Conservation (phyloP, 23 red algal genomes). For the Gracilaria domingensis region DNA sequence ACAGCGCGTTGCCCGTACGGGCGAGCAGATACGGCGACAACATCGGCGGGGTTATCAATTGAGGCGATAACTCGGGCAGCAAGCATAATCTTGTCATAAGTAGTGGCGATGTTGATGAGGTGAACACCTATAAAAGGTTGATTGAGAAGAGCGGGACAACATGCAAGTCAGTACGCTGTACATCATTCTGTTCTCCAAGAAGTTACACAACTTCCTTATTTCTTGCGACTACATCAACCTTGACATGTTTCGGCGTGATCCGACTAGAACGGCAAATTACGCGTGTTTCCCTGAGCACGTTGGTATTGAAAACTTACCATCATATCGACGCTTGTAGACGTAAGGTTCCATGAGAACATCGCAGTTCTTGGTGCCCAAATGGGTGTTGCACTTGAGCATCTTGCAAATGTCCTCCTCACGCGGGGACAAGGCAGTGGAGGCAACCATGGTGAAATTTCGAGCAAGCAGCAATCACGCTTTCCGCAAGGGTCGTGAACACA, state of each 20-base stretch:
- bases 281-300: not conserved
- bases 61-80: slow-evolving; percentile 96
- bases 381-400: slow-evolving; percentile 97
- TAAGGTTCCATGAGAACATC: slow-evolving; percentile 98
- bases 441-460: slow-evolving; percentile 39
- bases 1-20: slow-evolving; percentile 98
- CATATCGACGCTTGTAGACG: slow-evolving; percentile 88
- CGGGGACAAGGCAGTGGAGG: slow-evolving; percentile 35
- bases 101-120: slow-evolving; percentile 91
- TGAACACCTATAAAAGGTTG: slow-evolving; percentile 69
- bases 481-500: not conserved
- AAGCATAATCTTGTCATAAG: slow-evolving; percentile 98
- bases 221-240: too few species aligned
- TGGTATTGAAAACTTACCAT: slow-evolving; percentile 71
- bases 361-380: slow-evolving; percentile 99
- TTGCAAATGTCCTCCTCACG: slow-evolving; percentile 96
- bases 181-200: too few species aligned
- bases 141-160: not conserved
- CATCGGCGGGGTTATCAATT: slow-evolving; percentile 92
- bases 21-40: slow-evolving; percentile 95
- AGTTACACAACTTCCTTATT: not conserved
- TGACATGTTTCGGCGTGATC: too few species aligned
- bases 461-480: not conserved
- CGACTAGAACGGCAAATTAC: not conserved
- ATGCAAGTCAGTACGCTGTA: too few species aligned